These are phyloP conservation scores for Blastobotrys terrestris DNA, from an alignment of 805 yeast genomes.

Conservation along the genomic window DNA sequence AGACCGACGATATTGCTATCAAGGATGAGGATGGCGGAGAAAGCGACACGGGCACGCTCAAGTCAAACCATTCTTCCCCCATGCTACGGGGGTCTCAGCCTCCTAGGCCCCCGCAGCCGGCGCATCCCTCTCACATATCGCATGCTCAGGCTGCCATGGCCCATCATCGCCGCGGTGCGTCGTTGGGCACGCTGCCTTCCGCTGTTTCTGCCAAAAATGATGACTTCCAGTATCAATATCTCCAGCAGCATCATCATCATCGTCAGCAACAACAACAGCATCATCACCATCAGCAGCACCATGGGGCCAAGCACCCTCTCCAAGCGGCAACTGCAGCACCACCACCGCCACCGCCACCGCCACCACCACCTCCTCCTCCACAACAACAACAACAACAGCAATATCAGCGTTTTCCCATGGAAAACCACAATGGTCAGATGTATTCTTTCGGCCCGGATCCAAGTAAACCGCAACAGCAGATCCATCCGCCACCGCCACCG, in stretches of 20 bases:
- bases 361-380: too few species aligned
- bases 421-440: background rate
- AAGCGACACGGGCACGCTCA: too few species aligned
- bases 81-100: slow-evolving; percentile 2
- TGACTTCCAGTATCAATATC: background rate
- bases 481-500: slow-evolving; percentile 6
- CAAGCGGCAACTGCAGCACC: background rate
- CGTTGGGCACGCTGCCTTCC: background rate
- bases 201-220: background rate
- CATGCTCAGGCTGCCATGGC: too few species aligned
- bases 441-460: background rate
- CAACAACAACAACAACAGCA: slow-evolving; percentile 9
- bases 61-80: background rate
- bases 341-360: too few species aligned
- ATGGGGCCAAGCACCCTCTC: background rate
- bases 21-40: slow-evolving; percentile 5
- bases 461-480: slow-evolving; percentile 11
- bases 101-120: background rate
- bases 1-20: background rate
- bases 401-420: background rate
- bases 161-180: too few species aligned
- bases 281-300: slow-evolving; percentile 4
- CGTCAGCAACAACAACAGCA: slow-evolving; percentile 11
- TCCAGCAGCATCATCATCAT: slow-evolving; percentile 2
- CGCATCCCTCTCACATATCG: too few species aligned